Evolutionary conservation across 208 protist species (phyloP).

Genomic region (Crithidia bombi): DNA sequence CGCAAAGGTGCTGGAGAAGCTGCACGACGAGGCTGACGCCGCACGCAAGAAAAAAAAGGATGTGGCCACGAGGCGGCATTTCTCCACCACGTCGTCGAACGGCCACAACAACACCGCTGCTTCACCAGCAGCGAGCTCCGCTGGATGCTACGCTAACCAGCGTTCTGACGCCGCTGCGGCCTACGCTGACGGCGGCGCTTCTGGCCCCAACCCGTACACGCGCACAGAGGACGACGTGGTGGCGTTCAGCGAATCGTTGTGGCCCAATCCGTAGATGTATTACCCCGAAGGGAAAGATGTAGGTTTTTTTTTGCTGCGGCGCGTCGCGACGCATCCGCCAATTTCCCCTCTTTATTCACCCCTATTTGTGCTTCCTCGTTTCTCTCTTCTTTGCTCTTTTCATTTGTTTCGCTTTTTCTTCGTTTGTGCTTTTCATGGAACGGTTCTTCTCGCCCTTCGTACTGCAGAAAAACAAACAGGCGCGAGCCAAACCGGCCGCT

Average conservation of each 20-base stretch:
- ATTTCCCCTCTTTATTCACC: not conserved
- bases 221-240: constrained; percentile 15
- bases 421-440: not conserved
- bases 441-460: constrained; percentile 3
- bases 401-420: not conserved
- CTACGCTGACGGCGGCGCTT: not conserved
- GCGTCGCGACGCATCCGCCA: not conserved
- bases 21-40: constrained; percentile 12
- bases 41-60: not conserved
- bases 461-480: constrained; percentile 1
- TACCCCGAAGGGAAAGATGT: not conserved
- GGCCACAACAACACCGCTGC: not conserved
- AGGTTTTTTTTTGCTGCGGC: not conserved
- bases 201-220: not conserved
- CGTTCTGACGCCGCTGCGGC: not conserved
- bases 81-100: not conserved
- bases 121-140: not conserved
- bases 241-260: not conserved
- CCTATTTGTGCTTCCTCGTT: not conserved
- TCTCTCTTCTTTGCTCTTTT: not conserved
- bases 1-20: constrained; percentile 2
- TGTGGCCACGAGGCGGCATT: not conserved
- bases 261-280: not conserved
- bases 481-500: too few relatives aligned
- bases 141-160: not conserved